Conservation (phyloP, 2,329 filamentous ascomycete species). For the Aspergillus viridinutans region DNA sequence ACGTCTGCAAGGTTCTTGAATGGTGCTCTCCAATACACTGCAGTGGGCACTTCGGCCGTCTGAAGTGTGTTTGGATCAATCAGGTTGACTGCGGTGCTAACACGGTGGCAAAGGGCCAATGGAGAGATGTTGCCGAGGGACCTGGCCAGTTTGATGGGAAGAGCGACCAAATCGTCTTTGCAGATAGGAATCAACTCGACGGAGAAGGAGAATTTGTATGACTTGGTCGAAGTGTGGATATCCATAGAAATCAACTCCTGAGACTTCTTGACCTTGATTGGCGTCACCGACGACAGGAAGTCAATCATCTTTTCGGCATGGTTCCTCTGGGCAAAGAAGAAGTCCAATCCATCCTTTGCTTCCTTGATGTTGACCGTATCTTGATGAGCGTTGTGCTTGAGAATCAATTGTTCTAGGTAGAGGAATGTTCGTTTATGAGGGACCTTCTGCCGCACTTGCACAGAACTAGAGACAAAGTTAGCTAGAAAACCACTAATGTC, state of each 20-base stretch:
- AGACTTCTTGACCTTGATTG: constrained; percentile 75
- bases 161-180: constrained; percentile 92
- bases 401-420: constrained; percentile 86
- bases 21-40: constrained; percentile 85
- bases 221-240: constrained; percentile 81
- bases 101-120: constrained; percentile 76
- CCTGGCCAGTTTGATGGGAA: constrained; percentile 86
- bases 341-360: constrained; percentile 91
- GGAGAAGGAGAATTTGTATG: constrained; percentile 92
- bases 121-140: constrained; percentile 84
- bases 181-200: constrained; percentile 89
- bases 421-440: constrained; percentile 86
- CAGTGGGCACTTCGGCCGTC: constrained; percentile 75
- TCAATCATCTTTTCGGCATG: constrained; percentile 91
- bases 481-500: neutral
- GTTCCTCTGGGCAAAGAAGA: constrained; percentile 86
- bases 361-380: constrained; percentile 99
- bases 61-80: constrained; percentile 89
- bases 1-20: constrained; percentile 82
- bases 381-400: constrained; percentile 86
- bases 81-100: constrained; percentile 86
- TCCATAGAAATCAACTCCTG: constrained; percentile 93
- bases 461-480: constrained; percentile 42
- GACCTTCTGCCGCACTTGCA: constrained; percentile 96
- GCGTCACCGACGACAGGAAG: constrained; percentile 77